Base-by-base conservation (phyloP, 805 yeast genomes). In the Komagataella mondaviorum region DNA sequence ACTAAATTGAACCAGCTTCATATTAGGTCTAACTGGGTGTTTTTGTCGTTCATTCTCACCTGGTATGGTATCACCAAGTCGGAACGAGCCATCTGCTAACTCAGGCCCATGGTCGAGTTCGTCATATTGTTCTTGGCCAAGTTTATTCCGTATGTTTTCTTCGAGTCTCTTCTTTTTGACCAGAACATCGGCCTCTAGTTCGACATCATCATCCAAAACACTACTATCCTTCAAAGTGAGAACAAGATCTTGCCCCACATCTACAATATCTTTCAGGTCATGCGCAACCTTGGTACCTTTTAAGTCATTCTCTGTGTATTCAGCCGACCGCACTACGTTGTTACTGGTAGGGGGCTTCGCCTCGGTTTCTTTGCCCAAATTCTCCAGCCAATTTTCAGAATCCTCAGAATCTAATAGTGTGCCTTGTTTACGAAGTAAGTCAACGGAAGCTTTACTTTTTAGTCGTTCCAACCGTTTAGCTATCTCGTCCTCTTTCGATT, bases 151-250 rank as follows among this genome's bases (percentile, higher is more conserved):
- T 49, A 55, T n/a, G 23, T 53, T 36, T 5, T 69, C 70, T 44
- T 60, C 57, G 7, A 67, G 50, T 22, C 64, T 63, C 23, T 64
- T 56, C 51, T 64, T 58, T n/a, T 67, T 61, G 52, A 64, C 68
- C 45, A 70, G 54, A 12, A 51, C 57, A n/a, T 71, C 75, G 50
- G 78, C 71, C 24, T 62, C 69, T 30, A 81, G 67, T 55, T 63
- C 67, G 22, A 65, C 68, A 1, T 57, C 61, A 39, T 55, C 60
- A 7, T 63, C 67, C 16, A 62, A 62, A 36, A 67, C 75, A 36
- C 57, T 60, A 24, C 60, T 70, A 55, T 81, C 87, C 48, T 78
- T 73, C 49, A 85, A 66, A 0, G 89, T 84, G 50, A 85, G 65
- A 2, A 83, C 68, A 0, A 70, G 76, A 6, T 71, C 69, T n/a